phyloP scores from a whole-genome alignment of 148 eudicot genomes.

The Vaccinium darrowii region DNA sequence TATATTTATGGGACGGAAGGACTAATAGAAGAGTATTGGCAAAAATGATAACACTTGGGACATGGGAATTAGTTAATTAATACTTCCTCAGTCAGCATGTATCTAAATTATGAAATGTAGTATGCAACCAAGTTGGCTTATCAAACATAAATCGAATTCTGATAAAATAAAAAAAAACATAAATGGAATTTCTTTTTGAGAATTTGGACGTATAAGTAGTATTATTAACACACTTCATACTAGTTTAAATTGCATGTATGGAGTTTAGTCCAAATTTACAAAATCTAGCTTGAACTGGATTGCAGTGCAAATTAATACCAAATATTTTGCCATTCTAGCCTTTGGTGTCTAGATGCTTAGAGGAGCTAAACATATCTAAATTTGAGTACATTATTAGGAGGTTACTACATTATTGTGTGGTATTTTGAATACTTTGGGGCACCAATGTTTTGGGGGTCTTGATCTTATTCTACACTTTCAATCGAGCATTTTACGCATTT shows the following conservation, averaged over 20 bases:
- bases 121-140: conserved; percentile 2
- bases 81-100: not conserved
- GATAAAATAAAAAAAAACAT: not conserved
- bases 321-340: not conserved
- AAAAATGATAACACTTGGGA: not conserved
- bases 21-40: not conserved
- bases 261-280: not conserved
- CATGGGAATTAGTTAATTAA: not conserved
- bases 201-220: not conserved
- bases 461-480: not conserved
- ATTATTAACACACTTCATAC: not conserved
- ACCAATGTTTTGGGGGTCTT: not conserved
- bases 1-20: not conserved
- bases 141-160: not conserved
- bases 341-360: not conserved
- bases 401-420: not conserved
- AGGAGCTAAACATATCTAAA: not conserved
- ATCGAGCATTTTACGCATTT: not conserved
- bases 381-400: not conserved
- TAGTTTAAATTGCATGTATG: not conserved
- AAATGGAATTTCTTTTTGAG: not conserved
- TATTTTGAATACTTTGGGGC: not conserved
- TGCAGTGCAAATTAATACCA: not conserved
- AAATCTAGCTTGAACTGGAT: not conserved
- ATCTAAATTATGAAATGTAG: not conserved